Evolutionary conservation across 495 filamentous ascomycete genomes (phyloP), one percentile per base, ranked within the genome.

Genomic region (Ascobolus immersus): DNA sequence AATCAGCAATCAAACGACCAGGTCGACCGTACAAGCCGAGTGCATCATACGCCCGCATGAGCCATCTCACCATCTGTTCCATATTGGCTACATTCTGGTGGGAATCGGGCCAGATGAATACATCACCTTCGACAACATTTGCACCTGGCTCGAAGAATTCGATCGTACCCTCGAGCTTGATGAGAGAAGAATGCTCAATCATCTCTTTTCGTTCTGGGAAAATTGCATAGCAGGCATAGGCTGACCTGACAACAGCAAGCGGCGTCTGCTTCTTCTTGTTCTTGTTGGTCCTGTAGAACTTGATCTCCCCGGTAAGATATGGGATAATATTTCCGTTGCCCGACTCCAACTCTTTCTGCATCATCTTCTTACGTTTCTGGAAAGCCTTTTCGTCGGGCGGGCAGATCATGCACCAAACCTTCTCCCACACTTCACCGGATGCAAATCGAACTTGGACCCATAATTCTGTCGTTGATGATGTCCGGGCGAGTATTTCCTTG

Each of bases 391-490:
- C 81, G 43, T 81, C 74, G 3, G 89, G 86, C 14, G 84, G 86
- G 7, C 66, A 65, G 36, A 93, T 73, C 39, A 94, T 84, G 52
- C 80, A 92, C 77, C 79, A 99, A 50, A 81, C 94, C 10, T 84
- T 72, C 44, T 75, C 68, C 86, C 86, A 99, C 2, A 86, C 84
- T 7, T 84, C 91, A 12, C 86, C 86, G 10, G 89, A 84, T 12
- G 86, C 86, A 44, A 99, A 99, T 41, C 86, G 62, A 12, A 99
- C 89, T 32, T 86, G 67, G 2, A 77, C 79, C 89, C 89, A 99
- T 54, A 93, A 81, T 52, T 89, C 79, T 30, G 77, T 59, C 33
- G 69, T 74, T 33, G 77, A 64, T 31, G 62, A 66, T 15, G 69
- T 61, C 32, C 77, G 67, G 38, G 84, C 74, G 60, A 93, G 71